Base-by-base conservation (phyloP, 371 early-diverging fungal species). In the Haplosporangium sp. region DNA sequence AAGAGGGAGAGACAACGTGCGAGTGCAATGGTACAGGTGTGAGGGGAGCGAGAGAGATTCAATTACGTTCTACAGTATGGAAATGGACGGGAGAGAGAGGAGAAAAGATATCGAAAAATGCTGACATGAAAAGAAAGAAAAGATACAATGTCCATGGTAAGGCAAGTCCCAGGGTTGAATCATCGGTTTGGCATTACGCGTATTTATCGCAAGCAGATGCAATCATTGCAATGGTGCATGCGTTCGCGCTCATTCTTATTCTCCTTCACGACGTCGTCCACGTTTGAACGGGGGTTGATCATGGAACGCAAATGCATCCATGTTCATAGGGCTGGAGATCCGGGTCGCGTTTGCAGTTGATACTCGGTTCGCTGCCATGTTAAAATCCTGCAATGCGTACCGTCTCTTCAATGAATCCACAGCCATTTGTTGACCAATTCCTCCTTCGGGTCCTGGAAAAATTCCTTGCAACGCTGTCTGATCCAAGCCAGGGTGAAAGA, bases 281-380 rank as follows among this genome's bases (percentile, higher is more conserved):
- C 79, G 79, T 40, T 79, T 79, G 64, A 65, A 79, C 6, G 79
- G 69, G 7, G 79, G 79, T 16, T 72, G 79, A 42, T 72, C 68
- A 38, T 72, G 68, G 18, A 64, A 67, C n/a, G 67, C 68, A 50
- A 79, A 79, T 11, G 64, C 41, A 38, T 79, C 79, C 58, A 79
- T 52, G 52, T 53, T 67, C 56, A 68, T 68, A 3, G 79, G 61
- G 21, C 23, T 72, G 20, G 69, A 61, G 8, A 67, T 38, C 13
- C 72, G 68, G 13, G 68, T 51, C 6, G 68, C 58, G 55, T 72
- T 72, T 9, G 68, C 51, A 16, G 65, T 69, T 14, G 69, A 23
- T 51, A 79, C 56, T 2, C 79, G 73, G 47, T 21, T 67, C 12
- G 79, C 60, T 0, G 77, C 67, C 45, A 53, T 20, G 41, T 67